These are phyloP conservation scores for Penicillium simplicissimum DNA, from an alignment of 495 filamentous ascomycete species.

Conservation along the genomic window DNA sequence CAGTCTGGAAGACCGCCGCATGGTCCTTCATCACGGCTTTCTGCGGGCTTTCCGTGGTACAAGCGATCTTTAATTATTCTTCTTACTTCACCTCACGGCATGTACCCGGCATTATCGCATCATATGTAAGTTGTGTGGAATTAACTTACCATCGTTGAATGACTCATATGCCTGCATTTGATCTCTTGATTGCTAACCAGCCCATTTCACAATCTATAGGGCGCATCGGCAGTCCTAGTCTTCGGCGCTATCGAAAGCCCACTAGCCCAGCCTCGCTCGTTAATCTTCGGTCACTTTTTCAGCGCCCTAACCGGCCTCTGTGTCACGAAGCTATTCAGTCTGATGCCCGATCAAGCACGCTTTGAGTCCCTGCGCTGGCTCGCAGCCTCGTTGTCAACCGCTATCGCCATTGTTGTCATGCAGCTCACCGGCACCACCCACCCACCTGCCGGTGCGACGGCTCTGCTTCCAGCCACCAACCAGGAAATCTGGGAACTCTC, in stretches of 20 bases:
- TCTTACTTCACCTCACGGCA: slow-evolving; percentile 31
- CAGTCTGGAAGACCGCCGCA: slow-evolving; percentile 24
- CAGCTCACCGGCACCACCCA: slow-evolving; percentile 72
- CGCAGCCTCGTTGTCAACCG: slow-evolving; percentile 64
- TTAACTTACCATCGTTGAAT: background rate
- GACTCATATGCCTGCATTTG: background rate
- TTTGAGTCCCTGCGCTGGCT: slow-evolving; percentile 64
- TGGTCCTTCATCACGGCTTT: slow-evolving; percentile 42
- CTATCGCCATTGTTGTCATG: slow-evolving; percentile 67
- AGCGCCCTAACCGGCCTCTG: slow-evolving; percentile 62
- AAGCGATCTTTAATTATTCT: slow-evolving; percentile 38
- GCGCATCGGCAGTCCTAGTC: slow-evolving; percentile 69
- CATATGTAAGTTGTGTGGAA: slow-evolving; percentile 28
- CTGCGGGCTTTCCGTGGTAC: slow-evolving; percentile 35
- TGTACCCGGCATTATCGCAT: slow-evolving; percentile 38
- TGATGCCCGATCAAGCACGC: slow-evolving; percentile 42
- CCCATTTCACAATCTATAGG: slow-evolving; percentile 40
- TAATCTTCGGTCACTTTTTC: slow-evolving; percentile 67
- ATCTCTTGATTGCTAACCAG: slow-evolving; percentile 2
- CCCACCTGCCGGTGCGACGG: slow-evolving; percentile 82
- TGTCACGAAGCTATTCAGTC: slow-evolving; percentile 68
- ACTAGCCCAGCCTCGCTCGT: slow-evolving; percentile 72
- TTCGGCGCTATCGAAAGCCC: slow-evolving; percentile 70
- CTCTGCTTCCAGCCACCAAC: slow-evolving; percentile 67
- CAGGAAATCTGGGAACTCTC: slow-evolving; percentile 57